These are phyloP conservation scores for Kwoniella heveanensis DNA, from an alignment of 768 basidiomycete genomes.

Conservation along the genomic window DNA sequence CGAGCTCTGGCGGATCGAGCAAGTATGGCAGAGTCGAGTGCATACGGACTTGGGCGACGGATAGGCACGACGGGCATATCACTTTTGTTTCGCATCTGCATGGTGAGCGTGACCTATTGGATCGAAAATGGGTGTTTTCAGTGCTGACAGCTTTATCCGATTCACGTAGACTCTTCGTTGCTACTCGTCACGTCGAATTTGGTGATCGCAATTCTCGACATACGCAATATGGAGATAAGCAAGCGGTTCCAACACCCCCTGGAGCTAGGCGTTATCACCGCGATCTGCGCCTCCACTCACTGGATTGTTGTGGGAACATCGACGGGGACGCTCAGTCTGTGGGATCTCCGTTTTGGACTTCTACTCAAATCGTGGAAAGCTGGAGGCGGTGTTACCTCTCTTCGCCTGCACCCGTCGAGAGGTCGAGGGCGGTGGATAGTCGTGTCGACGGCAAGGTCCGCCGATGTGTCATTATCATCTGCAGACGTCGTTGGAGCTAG, in stretches of 20 bases:
- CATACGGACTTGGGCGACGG: conserved; percentile 38
- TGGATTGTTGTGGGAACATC: conserved; percentile 91
- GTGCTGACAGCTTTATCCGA: conserved; percentile 4
- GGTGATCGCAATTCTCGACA: conserved; percentile 71
- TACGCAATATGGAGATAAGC: conserved; percentile 77
- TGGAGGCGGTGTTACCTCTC: conserved; percentile 58
- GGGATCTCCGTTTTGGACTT: conserved; percentile 94
- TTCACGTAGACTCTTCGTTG: conserved; percentile 72
- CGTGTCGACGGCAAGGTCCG: conserved; percentile 60
- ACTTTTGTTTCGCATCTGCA: conserved; percentile 34
- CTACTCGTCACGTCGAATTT: conserved; percentile 84
- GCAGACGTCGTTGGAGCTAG: background rate
- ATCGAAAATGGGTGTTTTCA: background rate
- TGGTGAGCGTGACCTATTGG: conserved; percentile 26
- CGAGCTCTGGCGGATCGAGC: conserved; percentile 20
- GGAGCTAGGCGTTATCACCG: conserved; percentile 82
- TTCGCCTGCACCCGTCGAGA: conserved; percentile 78
- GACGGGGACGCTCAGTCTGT: conserved; percentile 79
- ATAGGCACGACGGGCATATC: conserved; percentile 31
- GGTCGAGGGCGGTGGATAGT: conserved; percentile 89
- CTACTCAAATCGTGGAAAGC: conserved; percentile 84
- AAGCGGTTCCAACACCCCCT: conserved; percentile 80
- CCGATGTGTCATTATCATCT: background rate
- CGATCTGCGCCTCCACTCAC: conserved; percentile 74
- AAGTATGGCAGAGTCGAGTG: conserved; percentile 50